Conservation (phyloP, 2,329 filamentous ascomycete species). For the Didymella sp. region DNA sequence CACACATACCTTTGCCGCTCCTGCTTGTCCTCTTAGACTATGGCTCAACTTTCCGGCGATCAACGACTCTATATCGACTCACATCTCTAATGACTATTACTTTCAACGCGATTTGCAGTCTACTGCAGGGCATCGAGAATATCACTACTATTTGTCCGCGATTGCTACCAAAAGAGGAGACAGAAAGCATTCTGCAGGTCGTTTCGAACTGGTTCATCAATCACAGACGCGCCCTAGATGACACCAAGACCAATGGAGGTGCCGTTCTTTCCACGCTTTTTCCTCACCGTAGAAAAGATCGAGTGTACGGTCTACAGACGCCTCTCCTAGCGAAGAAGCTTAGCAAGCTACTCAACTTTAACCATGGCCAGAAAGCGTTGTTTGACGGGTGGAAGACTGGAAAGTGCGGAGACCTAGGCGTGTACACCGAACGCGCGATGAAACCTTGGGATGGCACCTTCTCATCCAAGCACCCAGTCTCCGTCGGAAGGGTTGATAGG, state of each 20-base stretch:
- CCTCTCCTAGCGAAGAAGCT: slow-evolving; percentile 70
- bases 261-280: slow-evolving; percentile 78
- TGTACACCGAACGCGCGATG: slow-evolving; percentile 72
- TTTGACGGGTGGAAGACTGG: slow-evolving; percentile 68
- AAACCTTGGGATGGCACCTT: slow-evolving; percentile 60
- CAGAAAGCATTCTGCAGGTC: slow-evolving; percentile 40
- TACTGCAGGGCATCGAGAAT: slow-evolving; percentile 72
- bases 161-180: slow-evolving; percentile 42
- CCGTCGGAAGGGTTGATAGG: slow-evolving; percentile 76
- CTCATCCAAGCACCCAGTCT: slow-evolving; percentile 46
- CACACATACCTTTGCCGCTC: no score
- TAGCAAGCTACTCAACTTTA: slow-evolving; percentile 69
- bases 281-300: slow-evolving; percentile 76
- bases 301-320: slow-evolving; percentile 75
- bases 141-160: slow-evolving; percentile 53
- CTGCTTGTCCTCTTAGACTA: no score
- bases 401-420: slow-evolving; percentile 70
- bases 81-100: slow-evolving; percentile 64
- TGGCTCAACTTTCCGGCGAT: no score
- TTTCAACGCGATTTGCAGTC: slow-evolving; percentile 75
- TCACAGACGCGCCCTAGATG: slow-evolving; percentile 66
- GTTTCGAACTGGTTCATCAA: slow-evolving; percentile 72
- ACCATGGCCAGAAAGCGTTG: slow-evolving; percentile 65
- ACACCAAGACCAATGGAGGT: slow-evolving; percentile 62
- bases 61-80: no score